Conservation (phyloP, 2,329 filamentous ascomycete genomes). For the Stagonosporopsis vannaccii region DNA sequence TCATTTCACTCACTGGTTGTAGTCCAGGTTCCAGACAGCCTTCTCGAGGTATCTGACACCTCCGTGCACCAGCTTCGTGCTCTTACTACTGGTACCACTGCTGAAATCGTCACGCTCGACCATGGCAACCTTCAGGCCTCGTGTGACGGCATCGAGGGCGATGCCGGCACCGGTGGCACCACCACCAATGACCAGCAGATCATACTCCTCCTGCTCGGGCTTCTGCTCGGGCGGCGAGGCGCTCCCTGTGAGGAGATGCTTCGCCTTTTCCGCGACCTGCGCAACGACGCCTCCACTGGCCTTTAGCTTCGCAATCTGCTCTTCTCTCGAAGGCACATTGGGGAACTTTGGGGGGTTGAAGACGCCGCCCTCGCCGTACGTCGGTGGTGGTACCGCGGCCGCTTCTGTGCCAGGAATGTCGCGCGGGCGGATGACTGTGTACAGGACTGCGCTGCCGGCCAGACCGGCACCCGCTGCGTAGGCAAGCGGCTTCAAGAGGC, state of each 20-base stretch:
- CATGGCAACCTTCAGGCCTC: constrained; percentile 79
- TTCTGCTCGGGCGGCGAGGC: constrained; percentile 31
- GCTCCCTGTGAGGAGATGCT: constrained; percentile 51
- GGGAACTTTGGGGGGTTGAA: constrained; percentile 73
- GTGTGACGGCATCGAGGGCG: constrained; percentile 79
- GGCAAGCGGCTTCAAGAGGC: constrained; percentile 64
- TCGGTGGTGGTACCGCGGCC: constrained; percentile 73
- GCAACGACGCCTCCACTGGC: constrained; percentile 56
- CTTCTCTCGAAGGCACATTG: constrained; percentile 65
- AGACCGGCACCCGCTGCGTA: constrained; percentile 65
- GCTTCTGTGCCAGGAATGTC: constrained; percentile 75
- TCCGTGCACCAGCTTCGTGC: constrained; percentile 85
- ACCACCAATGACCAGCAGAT: constrained; percentile 79
- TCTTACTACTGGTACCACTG: constrained; percentile 83
- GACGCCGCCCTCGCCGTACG: constrained; percentile 71
- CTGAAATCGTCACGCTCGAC: constrained; percentile 87
- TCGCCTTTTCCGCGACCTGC: constrained; percentile 46
- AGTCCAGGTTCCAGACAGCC: constrained; percentile 84
- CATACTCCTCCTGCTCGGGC: constrained; percentile 66
- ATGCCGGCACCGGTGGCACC: constrained; percentile 83
- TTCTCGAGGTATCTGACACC: constrained; percentile 87
- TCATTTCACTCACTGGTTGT: constrained; percentile 67
- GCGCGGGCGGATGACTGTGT: constrained; percentile 71
- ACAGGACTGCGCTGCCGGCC: constrained; percentile 64
- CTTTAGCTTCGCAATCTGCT: constrained; percentile 70